Base-by-base conservation (phyloP, 768 basidiomycete species). In the Suillus spraguei region DNA sequence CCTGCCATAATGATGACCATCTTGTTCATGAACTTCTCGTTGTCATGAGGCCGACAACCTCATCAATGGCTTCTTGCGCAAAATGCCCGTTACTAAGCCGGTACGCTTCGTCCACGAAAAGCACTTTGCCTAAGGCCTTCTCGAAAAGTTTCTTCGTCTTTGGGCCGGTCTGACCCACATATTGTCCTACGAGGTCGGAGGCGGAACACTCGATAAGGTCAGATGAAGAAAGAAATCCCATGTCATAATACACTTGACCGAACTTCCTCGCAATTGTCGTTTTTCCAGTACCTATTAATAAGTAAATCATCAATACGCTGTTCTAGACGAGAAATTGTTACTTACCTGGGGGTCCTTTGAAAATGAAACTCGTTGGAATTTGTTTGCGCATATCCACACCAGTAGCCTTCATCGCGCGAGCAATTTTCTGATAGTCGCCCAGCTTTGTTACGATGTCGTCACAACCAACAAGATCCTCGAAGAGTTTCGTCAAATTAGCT, bases 101-200 rank as follows among this genome's bases (percentile, higher is more conserved):
- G 67, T 91, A 91, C 0, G 89, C 89, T 65, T 91, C 89, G 60
- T 90, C 89, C 59, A 90, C 79, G 75, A 91, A 90, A 0, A 90
- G 78, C 4, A 91, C 88, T 47, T 82, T 81, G 0, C 89, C 89
- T 0, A 88, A 78, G 0, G 87, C 89, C 69, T 84, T 86, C 53
- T 88, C 85, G 54, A 91, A 83, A 1, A 85, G 68, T 60, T 83
- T 78, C 66, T 74, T 78, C 1, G 86, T 87, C 71, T 89, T 89
- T 0, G 87, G 88, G 0, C 89, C 90, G 0, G 89, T 90, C 0
- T 90, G 88, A 6, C 89, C 89, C 10, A 90, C 83, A 58, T 85
- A 90, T 67, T 89, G 79, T 1, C 85, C 90, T 1, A 90, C 84
- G 36, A 91, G 79, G 65, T 91, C 90, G 2, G 88, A 81, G 0